Conservation (phyloP, 2,329 filamentous ascomycete species). For the Colletotrichum horii region DNA sequence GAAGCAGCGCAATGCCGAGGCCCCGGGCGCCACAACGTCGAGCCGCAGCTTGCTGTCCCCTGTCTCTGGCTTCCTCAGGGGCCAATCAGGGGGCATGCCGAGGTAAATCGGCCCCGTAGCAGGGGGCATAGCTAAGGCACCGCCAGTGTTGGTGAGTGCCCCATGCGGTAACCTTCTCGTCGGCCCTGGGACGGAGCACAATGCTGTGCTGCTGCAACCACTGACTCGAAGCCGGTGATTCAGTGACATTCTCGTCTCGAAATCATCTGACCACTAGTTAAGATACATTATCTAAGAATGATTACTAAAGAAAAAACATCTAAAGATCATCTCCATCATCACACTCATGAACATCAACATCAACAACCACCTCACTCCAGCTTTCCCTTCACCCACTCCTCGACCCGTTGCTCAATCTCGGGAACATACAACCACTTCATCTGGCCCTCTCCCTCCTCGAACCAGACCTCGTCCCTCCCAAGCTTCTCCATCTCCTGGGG, state of each 20-base stretch:
- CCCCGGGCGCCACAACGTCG: neutral
- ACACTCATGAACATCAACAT: neutral
- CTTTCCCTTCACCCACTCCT: conserved; percentile 26
- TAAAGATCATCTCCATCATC: neutral
- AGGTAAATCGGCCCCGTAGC: conserved; percentile 5
- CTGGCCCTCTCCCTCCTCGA: conserved; percentile 26
- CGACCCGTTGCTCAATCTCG: conserved; percentile 39
- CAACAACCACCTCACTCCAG: neutral
- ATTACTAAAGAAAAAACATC: neutral
- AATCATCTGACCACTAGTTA: neutral
- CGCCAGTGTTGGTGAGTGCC: neutral
- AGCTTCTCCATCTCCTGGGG: conserved; percentile 25
- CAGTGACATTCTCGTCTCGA: neutral
- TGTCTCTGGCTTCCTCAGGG: neutral
- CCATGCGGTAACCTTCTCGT: conserved; percentile 19
- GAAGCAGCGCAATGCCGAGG: conserved; percentile 11
- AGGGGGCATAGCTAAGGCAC: neutral
- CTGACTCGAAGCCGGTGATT: conserved; percentile 3
- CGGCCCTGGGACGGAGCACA: neutral
- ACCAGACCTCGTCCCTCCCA: conserved; percentile 7
- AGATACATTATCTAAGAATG: neutral
- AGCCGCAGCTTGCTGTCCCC: neutral
- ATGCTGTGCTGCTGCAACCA: neutral
- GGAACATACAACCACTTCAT: conserved; percentile 46
- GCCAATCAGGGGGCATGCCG: conserved; percentile 15